Percentiles rank a stretch among this genome's conserved stretches.
Evolutionary conservation across 495 filamentous ascomycete species (phyloP).

Genomic region (Podospora comata): DNA sequence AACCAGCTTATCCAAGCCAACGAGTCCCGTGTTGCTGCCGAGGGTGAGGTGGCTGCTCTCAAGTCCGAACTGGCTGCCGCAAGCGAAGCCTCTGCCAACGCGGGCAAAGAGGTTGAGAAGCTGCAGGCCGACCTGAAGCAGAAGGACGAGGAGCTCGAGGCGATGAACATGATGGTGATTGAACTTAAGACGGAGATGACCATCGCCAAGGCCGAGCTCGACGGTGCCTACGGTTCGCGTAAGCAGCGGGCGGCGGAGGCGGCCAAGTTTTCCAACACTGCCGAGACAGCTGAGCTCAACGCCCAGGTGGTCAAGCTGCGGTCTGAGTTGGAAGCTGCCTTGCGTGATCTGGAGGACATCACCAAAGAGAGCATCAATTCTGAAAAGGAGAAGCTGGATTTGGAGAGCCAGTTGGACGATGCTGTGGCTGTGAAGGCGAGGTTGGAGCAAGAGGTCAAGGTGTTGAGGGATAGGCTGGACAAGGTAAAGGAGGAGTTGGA

Average conservation of each 20-base stretch:
- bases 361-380: conserved; percentile 81
- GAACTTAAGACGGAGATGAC: conserved; percentile 87
- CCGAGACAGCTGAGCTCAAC: conserved; percentile 64
- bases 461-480: conserved; percentile 34
- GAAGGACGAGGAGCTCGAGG: conserved; percentile 64
- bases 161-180: conserved; percentile 76
- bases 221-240: conserved; percentile 82
- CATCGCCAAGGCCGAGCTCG: conserved; percentile 88
- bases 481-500: conserved; percentile 46
- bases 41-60: conserved; percentile 31
- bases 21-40: conserved; percentile 25
- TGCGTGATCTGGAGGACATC: conserved; percentile 82
- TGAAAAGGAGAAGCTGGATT: conserved; percentile 82
- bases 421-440: conserved; percentile 29
- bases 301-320: conserved; percentile 62
- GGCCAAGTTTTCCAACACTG: conserved; percentile 61
- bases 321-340: conserved; percentile 74
- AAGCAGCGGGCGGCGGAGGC: conserved; percentile 74
- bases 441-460: conserved; percentile 39
- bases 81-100: conserved; percentile 17
- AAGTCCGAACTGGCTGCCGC: conserved; percentile 13
- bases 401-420: conserved; percentile 54
- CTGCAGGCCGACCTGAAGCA: conserved; percentile 43
- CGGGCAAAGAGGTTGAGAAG: conserved; percentile 28
- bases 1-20: conserved; percentile 14